A percentile compares a stretch with the other conserved stretches of the same genome.
Conservation (phyloP, 148 eudicot genomes). For the Rhododendron simsii region DNA sequence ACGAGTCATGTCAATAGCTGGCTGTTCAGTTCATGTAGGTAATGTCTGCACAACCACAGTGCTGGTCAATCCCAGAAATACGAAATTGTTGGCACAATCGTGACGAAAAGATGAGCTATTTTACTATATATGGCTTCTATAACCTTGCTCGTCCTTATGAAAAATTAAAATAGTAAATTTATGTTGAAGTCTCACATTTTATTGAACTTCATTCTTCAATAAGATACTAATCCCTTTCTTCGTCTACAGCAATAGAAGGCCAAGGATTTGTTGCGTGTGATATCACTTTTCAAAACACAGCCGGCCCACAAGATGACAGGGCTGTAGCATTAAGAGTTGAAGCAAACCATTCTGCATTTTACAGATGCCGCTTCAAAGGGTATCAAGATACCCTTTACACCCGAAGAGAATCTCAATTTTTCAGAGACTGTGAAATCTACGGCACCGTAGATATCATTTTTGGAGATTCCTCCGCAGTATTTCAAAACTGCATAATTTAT, state of each 20-base stretch:
- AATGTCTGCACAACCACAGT: no score
- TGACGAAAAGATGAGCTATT: neutral
- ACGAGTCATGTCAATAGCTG: no score
- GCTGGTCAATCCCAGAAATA: no score
- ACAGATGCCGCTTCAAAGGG: neutral
- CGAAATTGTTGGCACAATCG: neutral
- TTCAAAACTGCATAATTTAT: constrained; percentile 34
- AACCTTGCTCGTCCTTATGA: no score
- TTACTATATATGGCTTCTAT: neutral
- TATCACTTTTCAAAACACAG: neutral
- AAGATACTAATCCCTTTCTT: neutral
- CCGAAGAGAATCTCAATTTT: constrained; percentile 12
- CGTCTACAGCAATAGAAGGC: neutral
- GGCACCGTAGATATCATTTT: constrained; percentile 35
- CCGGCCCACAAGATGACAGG: neutral
- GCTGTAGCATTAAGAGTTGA: neutral
- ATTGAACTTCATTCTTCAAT: neutral
- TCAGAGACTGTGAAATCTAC: constrained; percentile 26
- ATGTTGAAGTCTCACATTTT: neutral
- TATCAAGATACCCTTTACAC: constrained; percentile 4
- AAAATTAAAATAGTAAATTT: neutral
- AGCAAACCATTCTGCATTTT: neutral
- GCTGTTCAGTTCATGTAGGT: no score
- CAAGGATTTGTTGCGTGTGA: neutral
- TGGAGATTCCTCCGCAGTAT: constrained; percentile 26